Conservation (phyloP, 176 grass and related monocot genomes). For the Cymbopogon citratus region DNA sequence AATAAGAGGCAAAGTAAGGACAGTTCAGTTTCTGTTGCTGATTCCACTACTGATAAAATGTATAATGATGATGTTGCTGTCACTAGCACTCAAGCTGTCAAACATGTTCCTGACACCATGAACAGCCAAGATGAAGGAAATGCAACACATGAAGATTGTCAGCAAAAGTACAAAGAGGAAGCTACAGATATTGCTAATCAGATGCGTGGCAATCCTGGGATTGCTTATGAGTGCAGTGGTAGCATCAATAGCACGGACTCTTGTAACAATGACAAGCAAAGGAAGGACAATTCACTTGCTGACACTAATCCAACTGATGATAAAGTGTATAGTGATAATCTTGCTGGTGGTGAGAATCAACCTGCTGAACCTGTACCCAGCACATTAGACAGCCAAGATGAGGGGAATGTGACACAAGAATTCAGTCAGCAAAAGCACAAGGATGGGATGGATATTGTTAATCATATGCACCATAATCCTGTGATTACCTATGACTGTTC, state of each 20-base stretch:
- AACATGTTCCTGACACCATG: neutral
- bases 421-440: no score
- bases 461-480: neutral
- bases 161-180: neutral
- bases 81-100: neutral
- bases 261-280: neutral
- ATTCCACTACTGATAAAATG: neutral
- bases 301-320: no score
- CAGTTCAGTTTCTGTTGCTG: neutral
- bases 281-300: neutral
- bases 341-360: no score
- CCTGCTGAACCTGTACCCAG: neutral
- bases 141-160: neutral
- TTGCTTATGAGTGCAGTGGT: slow-evolving; percentile 25
- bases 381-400: neutral
- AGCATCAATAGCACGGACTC: neutral
- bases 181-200: slow-evolving; percentile 11
- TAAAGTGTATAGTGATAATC: no score
- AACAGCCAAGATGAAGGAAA: neutral
- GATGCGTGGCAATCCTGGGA: neutral
- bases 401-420: no score
- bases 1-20: slow-evolving; percentile 7
- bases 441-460: no score
- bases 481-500: neutral
- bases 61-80: neutral